phyloP scores from a whole-genome alignment of 2,329 filamentous ascomycete genomes.

The Aureobasidium pullulans region DNA sequence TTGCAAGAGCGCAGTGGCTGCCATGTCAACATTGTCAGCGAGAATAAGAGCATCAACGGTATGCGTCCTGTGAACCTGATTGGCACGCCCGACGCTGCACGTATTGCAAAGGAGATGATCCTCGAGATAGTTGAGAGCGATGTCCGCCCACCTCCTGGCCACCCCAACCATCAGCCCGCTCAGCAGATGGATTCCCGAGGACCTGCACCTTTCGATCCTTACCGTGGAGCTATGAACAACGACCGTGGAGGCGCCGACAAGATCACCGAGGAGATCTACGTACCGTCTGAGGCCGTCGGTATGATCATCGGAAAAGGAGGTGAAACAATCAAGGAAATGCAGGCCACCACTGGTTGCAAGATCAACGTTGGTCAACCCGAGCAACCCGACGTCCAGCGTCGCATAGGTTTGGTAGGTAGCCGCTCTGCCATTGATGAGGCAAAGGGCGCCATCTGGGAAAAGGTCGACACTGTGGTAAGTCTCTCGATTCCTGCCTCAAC shows the following conservation, averaged over 20 bases:
- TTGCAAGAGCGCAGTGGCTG: constrained; percentile 88
- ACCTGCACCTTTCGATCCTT: constrained; percentile 17
- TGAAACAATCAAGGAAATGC: constrained; percentile 92
- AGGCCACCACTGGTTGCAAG: constrained; percentile 79
- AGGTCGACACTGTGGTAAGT: constrained; percentile 67
- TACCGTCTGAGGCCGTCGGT: constrained; percentile 84
- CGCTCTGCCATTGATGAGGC: constrained; percentile 71
- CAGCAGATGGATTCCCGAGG: constrained; percentile 20
- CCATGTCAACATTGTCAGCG: constrained; percentile 90
- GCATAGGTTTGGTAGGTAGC: constrained; percentile 77
- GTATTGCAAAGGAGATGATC: constrained; percentile 76
- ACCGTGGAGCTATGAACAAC: constrained; percentile 33
- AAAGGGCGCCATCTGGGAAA: constrained; percentile 81
- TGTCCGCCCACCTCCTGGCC: constrained; percentile 36
- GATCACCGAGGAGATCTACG: constrained; percentile 73
- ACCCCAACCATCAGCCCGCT: constrained; percentile 4
- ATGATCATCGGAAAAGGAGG: constrained; percentile 95
- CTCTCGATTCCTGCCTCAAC: not conserved
- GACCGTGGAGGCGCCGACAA: constrained; percentile 52
- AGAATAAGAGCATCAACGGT: constrained; percentile 87
- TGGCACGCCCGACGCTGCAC: constrained; percentile 65
- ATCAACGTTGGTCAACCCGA: constrained; percentile 85
- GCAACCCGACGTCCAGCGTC: constrained; percentile 71
- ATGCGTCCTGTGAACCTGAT: constrained; percentile 86
- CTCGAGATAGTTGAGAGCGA: constrained; percentile 94